Evolutionary conservation across 345 rosid genomes (phyloP), one percentile per base, ranked within the genome.

Genomic region (Jatropha curcas): DNA sequence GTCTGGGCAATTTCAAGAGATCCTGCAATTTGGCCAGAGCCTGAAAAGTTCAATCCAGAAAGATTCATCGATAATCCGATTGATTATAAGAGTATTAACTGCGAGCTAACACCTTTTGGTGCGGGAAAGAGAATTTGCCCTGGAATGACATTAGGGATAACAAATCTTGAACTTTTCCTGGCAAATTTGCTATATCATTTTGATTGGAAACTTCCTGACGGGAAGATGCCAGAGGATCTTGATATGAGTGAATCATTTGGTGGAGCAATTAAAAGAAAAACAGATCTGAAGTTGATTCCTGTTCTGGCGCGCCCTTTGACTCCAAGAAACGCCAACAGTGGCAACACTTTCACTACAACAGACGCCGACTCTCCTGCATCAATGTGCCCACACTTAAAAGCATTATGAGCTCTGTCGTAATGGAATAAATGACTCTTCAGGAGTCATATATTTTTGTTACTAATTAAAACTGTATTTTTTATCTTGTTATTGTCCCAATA

Each of bases 121-220:
- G 55, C 69, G 7, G 69, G 69, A 45, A 65, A 65, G 11, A 65
- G 69, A 8, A 27, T 65, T 25, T 65, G 69, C 27, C 69, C 69
- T 25, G 69, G 55, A 0, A 65, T 65, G 69, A 65, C 56, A 43
- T 65, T 65, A 8, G 69, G 55, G 4, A 7, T 65, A 45, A 17
- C 14, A 11, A 65, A 45, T 28, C 20, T 65, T 3, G 69, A 65
- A 52, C 37, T 65, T 45, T 25, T 45, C 37, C 56, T 65, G 0
- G 69, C 69, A 43, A 7, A 65, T 7, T 1, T 65, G 4, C 9
- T 65, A 1, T 65, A 65, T 45, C 55, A 65, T 65, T 65, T 65
- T 28, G 69, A 65, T 19, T 65, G 69, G 69, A 45, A 45, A 45
- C n/a, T 65, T 45, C 55, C 55, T 1, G 35, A 65, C 27, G 69